Evolutionary conservation across 192 early-diverging fungal species (phyloP), one percentile per base, ranked within the genome.

Genomic region (Phycomyces nitens): DNA sequence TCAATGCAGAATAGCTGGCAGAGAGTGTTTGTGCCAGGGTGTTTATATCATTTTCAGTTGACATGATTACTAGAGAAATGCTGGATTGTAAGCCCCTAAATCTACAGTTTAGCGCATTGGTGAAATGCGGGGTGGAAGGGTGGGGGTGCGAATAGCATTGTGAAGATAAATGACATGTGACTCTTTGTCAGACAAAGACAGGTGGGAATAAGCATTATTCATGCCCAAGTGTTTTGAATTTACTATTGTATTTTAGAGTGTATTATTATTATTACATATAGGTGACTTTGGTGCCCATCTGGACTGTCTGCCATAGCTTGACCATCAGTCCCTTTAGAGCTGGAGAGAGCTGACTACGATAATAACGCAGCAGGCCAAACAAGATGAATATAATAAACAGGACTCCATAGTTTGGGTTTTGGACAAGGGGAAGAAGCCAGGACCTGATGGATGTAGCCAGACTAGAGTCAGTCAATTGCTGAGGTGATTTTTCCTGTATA

Each of bases 231-330:
- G 3, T 47, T 47, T 47, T 47, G 44, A 47, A n/a, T n/a, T 47
- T 47, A 18, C 3, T 47, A 47, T 47, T 18, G 3, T 47, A n/a
- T 18, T 47, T 47, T 47, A 47, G 3, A n/a, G 2, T 47, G 3
- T 18, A 6, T 47, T 47, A 47, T 47, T 14, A 47, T n/a, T 3
- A 47, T 70, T 55, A 76, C 41, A 76, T 58, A 57, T 76, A 71
- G 26, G 74, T 76, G 1, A 76, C 69, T 60, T 70, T 70, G 9
- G 74, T 76, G 9, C 74, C 74, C 74, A 76, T 76, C 16, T 60
- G 52, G 18, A 71, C 14, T 1, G 74, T 76, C 49, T 62, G 69
- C 69, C 69, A 76, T 61, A 76, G 10, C 44, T 76, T 76, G 38
- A 21, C 44, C 38, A 68, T 20, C 11, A 53, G 22, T 18, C 14